These are phyloP conservation scores for Thermothielavioides terrestris DNA, from an alignment of 495 filamentous ascomycete species.

Conservation along the genomic window DNA sequence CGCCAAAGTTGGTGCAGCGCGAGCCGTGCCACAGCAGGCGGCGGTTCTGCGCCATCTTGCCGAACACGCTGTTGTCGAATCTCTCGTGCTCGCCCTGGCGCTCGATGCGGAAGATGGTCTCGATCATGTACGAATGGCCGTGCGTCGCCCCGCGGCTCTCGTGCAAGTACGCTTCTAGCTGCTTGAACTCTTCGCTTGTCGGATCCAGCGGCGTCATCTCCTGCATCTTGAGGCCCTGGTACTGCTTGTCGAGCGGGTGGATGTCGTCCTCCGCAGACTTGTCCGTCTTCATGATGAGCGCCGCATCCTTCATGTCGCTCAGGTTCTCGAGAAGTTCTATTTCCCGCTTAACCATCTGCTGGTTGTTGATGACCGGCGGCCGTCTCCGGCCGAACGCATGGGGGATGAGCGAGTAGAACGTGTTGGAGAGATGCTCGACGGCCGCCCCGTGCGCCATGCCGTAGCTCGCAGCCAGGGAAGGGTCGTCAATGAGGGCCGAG, in stretches of 20 bases:
- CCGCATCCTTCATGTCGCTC: constrained; percentile 73
- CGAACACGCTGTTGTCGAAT: constrained; percentile 48
- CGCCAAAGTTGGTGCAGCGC: constrained; percentile 69
- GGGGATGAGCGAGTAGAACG: constrained; percentile 74
- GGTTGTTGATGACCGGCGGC: constrained; percentile 53
- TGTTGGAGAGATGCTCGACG: constrained; percentile 56
- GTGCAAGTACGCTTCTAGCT: constrained; percentile 56
- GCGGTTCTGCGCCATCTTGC: constrained; percentile 41
- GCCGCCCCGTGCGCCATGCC: constrained; percentile 28
- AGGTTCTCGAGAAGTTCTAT: constrained; percentile 68
- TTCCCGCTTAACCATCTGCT: constrained; percentile 57
- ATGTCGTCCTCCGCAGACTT: constrained; percentile 40
- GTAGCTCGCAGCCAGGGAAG: constrained; percentile 40
- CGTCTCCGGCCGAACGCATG: constrained; percentile 68
- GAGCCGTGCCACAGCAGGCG: constrained; percentile 81
- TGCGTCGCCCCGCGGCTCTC: constrained; percentile 59
- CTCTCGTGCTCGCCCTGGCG: constrained; percentile 64
- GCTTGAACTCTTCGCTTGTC: constrained; percentile 50
- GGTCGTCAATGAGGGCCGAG: constrained; percentile 50
- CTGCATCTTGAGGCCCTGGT: constrained; percentile 56
- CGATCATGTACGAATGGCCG: constrained; percentile 46
- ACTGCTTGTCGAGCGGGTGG: constrained; percentile 62
- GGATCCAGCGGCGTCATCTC: constrained; percentile 65
- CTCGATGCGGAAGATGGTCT: constrained; percentile 75
- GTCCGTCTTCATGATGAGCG: constrained; percentile 62